Evolutionary conservation across 2,329 filamentous ascomycete species (phyloP).

Genomic region (Coleophoma cylindrospora): DNA sequence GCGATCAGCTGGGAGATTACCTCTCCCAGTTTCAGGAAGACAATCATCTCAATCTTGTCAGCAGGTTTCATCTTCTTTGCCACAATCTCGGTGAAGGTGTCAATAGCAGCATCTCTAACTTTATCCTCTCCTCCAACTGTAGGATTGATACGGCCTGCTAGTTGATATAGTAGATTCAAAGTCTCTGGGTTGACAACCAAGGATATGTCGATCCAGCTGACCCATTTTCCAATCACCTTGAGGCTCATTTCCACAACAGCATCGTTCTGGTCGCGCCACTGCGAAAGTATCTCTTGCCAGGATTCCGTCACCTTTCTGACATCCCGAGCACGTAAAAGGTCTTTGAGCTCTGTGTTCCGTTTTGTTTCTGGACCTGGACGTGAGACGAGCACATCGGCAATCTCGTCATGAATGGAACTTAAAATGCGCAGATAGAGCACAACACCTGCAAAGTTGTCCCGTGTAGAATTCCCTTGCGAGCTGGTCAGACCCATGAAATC

Average conservation of each 20-base stretch:
- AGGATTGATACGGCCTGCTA: constrained; percentile 70
- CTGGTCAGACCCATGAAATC: constrained; percentile 78
- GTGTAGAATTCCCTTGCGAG: constrained; percentile 49
- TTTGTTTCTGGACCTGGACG: constrained; percentile 75
- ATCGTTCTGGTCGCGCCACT: constrained; percentile 64
- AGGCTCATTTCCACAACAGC: constrained; percentile 80
- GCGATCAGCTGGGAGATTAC: constrained; percentile 83
- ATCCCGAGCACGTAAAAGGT: constrained; percentile 80
- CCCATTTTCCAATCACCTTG: constrained; percentile 92
- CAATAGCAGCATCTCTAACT: constrained; percentile 85
- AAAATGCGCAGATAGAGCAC: constrained; percentile 86
- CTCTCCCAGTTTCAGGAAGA: constrained; percentile 79
- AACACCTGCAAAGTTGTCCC: constrained; percentile 70
- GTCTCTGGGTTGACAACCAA: constrained; percentile 88
- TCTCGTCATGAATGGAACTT: constrained; percentile 91
- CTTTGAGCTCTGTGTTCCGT: constrained; percentile 85
- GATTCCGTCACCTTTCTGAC: constrained; percentile 82
- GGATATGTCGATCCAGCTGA: constrained; percentile 97
- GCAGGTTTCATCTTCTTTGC: constrained; percentile 95
- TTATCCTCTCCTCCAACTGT: constrained; percentile 61
- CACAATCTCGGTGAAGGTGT: constrained; percentile 92
- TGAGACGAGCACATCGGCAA: constrained; percentile 84
- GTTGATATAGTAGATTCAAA: constrained; percentile 77
- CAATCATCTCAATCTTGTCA: constrained; percentile 92
- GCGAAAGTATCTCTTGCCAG: constrained; percentile 85